Evolutionary conservation across 2,329 filamentous ascomycete genomes (phyloP), one percentile per base, ranked within the genome.

Genomic region (Xenosphaeropsis pyriputrescens): DNA sequence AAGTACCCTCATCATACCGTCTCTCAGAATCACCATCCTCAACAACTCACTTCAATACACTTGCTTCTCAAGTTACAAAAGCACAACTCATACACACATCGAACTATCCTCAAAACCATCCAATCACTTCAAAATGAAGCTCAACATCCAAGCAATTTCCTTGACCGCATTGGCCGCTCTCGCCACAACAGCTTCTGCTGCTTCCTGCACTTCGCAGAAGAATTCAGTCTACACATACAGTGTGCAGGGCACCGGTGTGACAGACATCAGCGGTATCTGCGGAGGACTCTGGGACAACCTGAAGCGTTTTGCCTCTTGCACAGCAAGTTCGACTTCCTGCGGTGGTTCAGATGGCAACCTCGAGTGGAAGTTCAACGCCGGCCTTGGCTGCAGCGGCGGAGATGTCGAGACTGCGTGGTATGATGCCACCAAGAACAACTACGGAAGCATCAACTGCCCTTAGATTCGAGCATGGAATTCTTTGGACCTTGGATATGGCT

Each of bases 231-330:
- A 5, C 18, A 19, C 18, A 19, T 35, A 35, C 18, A 35, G 12
- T 22, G 34, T 35, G 8, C 4, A 7, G 4, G 34, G 16, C 4
- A n/a, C 5, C 15, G 34, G 34, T 19, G 34, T 35, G 15, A 14
- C 2, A 5, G 34, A 35, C 34, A 19, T 35, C 12, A 7, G 16
- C 17, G 34, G 34, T 3, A 35, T 35, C n/a, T 35, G 34, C 12
- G 34, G 34, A 15, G 34, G 34, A 8, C 34, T 35, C 34, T 35
- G 34, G 34, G 34, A 35, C 18, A 35, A 35, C 18, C 18, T 35
- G 12, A 19, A 35, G 16, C 16, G n/a, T 6, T 35, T 22, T 29
- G 5, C 17, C 12, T 12, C 13, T 11, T 35, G 34, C n/a, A 18
- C 2, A 6, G 34, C 34, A 22, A 29, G 18, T 14, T 14, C 13